Evolutionary conservation across 208 protist species (phyloP), one percentile per base, ranked within the genome.

Genomic region (Leishmania braziliensis): DNA sequence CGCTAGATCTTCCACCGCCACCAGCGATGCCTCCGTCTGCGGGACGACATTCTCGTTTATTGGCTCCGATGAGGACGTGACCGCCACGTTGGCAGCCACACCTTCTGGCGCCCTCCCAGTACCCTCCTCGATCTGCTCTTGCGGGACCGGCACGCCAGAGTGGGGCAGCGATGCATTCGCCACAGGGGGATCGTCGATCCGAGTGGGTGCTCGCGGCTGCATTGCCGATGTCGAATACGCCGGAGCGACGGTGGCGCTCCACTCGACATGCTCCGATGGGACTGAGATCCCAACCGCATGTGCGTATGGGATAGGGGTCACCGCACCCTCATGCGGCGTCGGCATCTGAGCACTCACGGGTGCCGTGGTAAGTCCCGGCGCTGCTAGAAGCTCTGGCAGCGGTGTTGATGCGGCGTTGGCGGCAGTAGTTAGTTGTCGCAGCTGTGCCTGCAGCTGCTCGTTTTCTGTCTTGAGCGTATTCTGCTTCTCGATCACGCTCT

Each of bases 401-500:
- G 74, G 53, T 43, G 65, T 12, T 0, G 75, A 5, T 16, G 79
- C 29, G 10, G 36, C 46, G 46, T 16, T 72, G 26, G n/a, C 12
- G n/a, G 75, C 8, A 58, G 53, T 56, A 6, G 56, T 78, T 3
- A 84, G 43, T 53, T 83, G 29, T 10, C 51, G 73, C 54, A 89
- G 23, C 77, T 88, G 77, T 12, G 63, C 72, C 43, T 81, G 79
- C 50, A 88, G 60, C 26, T 50, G 33, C 26, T 78, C 79, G 53
- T 86, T 88, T 63, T 92, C 87, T 1, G 66, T 6, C 20, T 75
- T 75, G 36, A 91, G 75, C 16, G 53, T 14, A 12, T 68, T 84
- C 58, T 90, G 82, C 71, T 89, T 84, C 82, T 86, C 88, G 50
- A 91, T 71, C 18, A 91, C 46, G 5, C 58, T 78, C 73, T 88